Evolutionary conservation across 2,329 filamentous ascomycete genomes (phyloP), one percentile per base, ranked within the genome.

Genomic region (Fusarium globosum): DNA sequence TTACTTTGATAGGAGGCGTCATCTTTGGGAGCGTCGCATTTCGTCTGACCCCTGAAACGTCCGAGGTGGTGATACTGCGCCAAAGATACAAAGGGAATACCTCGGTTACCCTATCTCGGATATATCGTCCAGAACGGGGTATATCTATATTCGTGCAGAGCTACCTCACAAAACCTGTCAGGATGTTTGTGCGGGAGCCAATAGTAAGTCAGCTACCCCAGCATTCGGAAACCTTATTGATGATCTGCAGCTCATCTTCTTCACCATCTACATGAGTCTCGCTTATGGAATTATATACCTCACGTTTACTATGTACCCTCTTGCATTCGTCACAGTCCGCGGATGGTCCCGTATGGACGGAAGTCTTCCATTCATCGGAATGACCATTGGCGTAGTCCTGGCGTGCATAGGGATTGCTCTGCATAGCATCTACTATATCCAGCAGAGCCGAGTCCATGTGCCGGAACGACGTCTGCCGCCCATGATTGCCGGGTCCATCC

Each of bases 381-480:
- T 57, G 18, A 13, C 41, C 1, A 0, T 57, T 0, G 53, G 53
- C 5, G 39, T 57, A 0, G 12, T 35, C 12, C 12, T 57, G 1
- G 53, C 39, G 1, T 57, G 53, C 0, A 21, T 57, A 26, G 39
- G 13, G 16, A 57, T 57, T 10, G n/a, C 39, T 45, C 39, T 57
- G 0, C 39, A 57, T 4, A 57, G 53, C 0, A 57, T 57, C 28
- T 46, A 57, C 18, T 46, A 57, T 20, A 23, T 57, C 6, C 39
- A 46, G n/a, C 28, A 26, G 7, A 21, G 38, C 38, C 26, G 39
- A 20, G 39, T 35, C 13, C 53, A 57, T 57, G 20, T 45, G 26
- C 53, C 28, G 21, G 53, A 57, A 35, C n/a, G 53, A 46, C 53
- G 53, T 45, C 39, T 57, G 16, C 53, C 53, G 39, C 53, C 53